Evolutionary conservation across 192 early-diverging fungal genomes (phyloP), one percentile per base, ranked within the genome.

Genomic region (Funneliformis mosseae): DNA sequence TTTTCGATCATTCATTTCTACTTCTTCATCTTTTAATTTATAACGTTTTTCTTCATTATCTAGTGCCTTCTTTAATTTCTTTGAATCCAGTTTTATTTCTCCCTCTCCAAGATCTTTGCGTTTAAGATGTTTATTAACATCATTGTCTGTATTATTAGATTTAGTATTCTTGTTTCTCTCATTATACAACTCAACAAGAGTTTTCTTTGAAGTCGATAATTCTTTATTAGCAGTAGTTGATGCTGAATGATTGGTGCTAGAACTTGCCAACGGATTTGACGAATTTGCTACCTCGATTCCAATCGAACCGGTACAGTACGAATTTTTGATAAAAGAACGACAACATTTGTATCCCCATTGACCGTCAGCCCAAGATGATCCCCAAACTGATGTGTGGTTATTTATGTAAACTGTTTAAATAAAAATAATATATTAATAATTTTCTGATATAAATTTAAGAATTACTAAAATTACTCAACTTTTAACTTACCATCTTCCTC

Each of bases 341-440:
- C 98, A 99, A 82, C 98, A 99, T 55, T 89, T 88, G 87, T 97
- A 99, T 27, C 98, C 98, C 98, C 97, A 99, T 61, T 92, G 88
- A 10, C 96, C 96, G 82, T 96, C 93, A 39, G 89, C 87, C 98
- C 98, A 99, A 83, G 90, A 99, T 33, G 95, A 97, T 1, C 98
- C 98, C 96, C 95, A 99, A 23, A 98, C 91, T 27, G 90, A 83
- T 8, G 87, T 90, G 85, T 99, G 97, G 81, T 98, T 98, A 77
- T 93, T 88, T 48, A 87, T 89, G 74, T 84, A 87, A 48, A 96
- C 93, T 87, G 42, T 9, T 77, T 78, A 48, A 74, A 80, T 55
- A 55, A 28, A 75, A 45, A 25, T 28, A 23, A 27, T 27, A 48
- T 72, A n/a, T 72, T 46, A 72, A 39, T 41, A 69, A 69, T 42